Percentiles rank a stretch among this genome's conserved stretches.
phyloP scores from a whole-genome alignment of 1,284 basidiomycete genomes.

The Coniferiporia sulphurascens region DNA sequence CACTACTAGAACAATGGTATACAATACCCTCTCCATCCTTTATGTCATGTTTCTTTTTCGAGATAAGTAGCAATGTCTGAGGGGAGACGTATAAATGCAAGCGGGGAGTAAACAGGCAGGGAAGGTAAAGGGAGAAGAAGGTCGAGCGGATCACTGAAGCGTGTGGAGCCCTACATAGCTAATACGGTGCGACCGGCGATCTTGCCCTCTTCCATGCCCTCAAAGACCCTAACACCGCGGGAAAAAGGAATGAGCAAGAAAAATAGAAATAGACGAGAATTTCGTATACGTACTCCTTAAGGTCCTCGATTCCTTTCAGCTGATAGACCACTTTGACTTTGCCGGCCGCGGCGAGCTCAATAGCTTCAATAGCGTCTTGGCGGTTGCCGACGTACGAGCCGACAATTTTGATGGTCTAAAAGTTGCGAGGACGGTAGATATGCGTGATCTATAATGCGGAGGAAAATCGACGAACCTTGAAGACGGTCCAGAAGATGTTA shows the following conservation, averaged over 20 bases:
- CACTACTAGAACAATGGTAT: no score
- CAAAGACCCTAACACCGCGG: conserved; percentile 28
- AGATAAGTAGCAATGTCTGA: no score
- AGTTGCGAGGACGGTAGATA: no score
- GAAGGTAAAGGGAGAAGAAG: no score
- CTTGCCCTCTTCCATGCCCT: conserved; percentile 36
- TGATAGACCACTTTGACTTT: conserved; percentile 55
- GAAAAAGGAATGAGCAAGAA: neutral
- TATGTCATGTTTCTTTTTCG: no score
- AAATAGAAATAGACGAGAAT: neutral
- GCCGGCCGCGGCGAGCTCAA: conserved; percentile 57
- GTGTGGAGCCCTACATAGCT: conserved; percentile 21
- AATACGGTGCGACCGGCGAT: conserved; percentile 41
- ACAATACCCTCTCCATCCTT: no score
- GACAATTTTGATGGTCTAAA: conserved; percentile 42
- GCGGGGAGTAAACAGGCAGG: no score
- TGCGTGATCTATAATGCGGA: no score
- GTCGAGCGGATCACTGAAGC: no score
- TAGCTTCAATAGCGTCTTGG: conserved; percentile 61
- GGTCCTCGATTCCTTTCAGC: conserved; percentile 41
- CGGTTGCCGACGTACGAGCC: conserved; percentile 58
- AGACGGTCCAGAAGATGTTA: conserved; percentile 52
- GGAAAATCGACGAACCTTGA: conserved; percentile 29
- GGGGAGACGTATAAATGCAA: no score
- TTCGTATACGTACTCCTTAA: conserved; percentile 39